Evolutionary conservation across 805 yeast species (phyloP), one percentile per base, ranked within the genome.

Genomic region (Kazachstania africana): DNA sequence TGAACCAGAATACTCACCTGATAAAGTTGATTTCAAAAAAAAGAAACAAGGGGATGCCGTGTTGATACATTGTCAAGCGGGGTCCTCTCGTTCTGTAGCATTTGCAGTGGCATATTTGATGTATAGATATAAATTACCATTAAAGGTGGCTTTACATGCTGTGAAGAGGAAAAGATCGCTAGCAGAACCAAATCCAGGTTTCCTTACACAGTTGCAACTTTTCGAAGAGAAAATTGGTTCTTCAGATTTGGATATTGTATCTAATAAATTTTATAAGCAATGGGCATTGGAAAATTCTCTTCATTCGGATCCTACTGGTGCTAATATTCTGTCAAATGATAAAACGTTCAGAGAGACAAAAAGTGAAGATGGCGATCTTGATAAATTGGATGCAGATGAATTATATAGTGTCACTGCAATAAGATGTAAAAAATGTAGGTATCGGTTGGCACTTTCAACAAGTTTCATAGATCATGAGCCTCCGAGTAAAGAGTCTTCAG

Each of bases 71-170:
- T 82, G 94, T 54, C 82, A 88, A 36, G 96, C 94, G 18, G 98
- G 98, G 1, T 82, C 83, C 18, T 84, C 95, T 1, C 65, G 98
- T 40, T 81, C 95, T 4, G 88, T 81, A 0, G 76, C 96, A 0
- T 77, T 85, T 12, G 75, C 78, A 23, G 74, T 82, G 29, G 94
- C 96, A 0, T 94, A 83, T 53, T 71, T 87, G 26, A 88, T 91
- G 95, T 70, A 75, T 49, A 61, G 85, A 31, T 65, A 78, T 52
- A 66, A 72, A 1, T 63, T 84, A 45, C 57, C 61, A 9, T 57
- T 71, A 12, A 61, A 68, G 12, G 75, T 74, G 40, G 80, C 95
- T 0, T 44, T 82, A 6, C 76, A 78, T 55, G 88, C 88, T 0
- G 76, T 88, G n/a, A 66, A 64, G 39, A 56, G 87, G 38, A 76